Evolutionary conservation across 2,329 filamentous ascomycete species (phyloP).

Genomic region (Stemphylium vesicarium): DNA sequence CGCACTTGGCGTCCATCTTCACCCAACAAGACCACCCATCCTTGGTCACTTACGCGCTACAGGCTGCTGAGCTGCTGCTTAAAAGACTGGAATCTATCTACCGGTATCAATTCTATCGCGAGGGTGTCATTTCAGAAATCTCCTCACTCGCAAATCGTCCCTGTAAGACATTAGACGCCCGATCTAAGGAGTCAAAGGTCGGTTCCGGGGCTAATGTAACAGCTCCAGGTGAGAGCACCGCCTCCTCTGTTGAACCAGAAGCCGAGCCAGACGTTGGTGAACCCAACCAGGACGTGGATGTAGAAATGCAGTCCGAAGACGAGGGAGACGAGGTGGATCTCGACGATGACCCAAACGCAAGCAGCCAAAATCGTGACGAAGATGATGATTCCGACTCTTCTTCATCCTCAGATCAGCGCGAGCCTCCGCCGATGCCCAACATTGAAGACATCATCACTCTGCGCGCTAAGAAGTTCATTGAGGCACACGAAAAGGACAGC

Average conservation of each 20-base stretch:
- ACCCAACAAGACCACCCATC: slow-evolving; percentile 93
- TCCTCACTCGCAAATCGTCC: slow-evolving; percentile 71
- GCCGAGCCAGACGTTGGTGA: slow-evolving; percentile 57
- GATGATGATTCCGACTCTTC: slow-evolving; percentile 72
- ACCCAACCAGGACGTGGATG: slow-evolving; percentile 61
- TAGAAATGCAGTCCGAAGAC: slow-evolving; percentile 60
- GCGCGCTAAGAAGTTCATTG: slow-evolving; percentile 82
- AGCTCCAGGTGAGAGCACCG: slow-evolving; percentile 31
- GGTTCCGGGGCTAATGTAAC: slow-evolving; percentile 32
- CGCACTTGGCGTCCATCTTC: slow-evolving; percentile 91
- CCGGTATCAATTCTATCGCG: slow-evolving; percentile 94
- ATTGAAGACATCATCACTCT: slow-evolving; percentile 76
- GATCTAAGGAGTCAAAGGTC: slow-evolving; percentile 36
- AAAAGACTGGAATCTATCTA: slow-evolving; percentile 86
- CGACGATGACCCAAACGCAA: slow-evolving; percentile 62
- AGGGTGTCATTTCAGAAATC: slow-evolving; percentile 93
- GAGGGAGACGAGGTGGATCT: slow-evolving; percentile 61
- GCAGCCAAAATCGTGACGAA: slow-evolving; percentile 65
- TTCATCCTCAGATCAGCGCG: slow-evolving; percentile 50
- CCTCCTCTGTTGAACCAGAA: slow-evolving; percentile 38
- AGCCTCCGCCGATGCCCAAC: slow-evolving; percentile 47
- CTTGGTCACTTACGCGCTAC: slow-evolving; percentile 83
- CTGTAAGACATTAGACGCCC: slow-evolving; percentile 38
- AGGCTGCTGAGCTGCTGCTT: slow-evolving; percentile 87
- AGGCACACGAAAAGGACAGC: slow-evolving; percentile 79